Evolutionary conservation across 495 filamentous ascomycete species (phyloP).

Genomic region (Aspergillus affinis): DNA sequence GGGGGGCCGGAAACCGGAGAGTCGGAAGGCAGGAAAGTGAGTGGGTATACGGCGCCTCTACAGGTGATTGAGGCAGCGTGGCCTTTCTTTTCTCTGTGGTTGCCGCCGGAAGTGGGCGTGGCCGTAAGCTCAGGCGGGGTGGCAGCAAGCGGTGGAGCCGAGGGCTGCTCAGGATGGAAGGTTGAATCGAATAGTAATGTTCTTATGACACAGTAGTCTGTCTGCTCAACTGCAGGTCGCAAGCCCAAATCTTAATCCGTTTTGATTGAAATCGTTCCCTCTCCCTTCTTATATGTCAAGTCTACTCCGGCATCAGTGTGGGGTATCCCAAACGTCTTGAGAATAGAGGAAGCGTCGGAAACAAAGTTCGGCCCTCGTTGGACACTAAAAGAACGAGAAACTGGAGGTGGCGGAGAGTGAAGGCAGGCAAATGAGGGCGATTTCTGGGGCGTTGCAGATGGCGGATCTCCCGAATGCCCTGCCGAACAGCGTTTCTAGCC

Average conservation of each 20-base stretch:
- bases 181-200: no score
- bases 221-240: no score
- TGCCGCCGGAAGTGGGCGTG: background rate
- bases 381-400: slow-evolving; percentile 4
- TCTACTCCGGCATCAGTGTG: background rate
- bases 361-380: slow-evolving; percentile 19
- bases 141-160: background rate
- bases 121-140: background rate
- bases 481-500: slow-evolving; percentile 23
- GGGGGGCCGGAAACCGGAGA: slow-evolving; percentile 17
- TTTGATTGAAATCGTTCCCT: no score
- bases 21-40: slow-evolving; percentile 6
- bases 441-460: slow-evolving; percentile 12
- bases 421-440: slow-evolving; percentile 12
- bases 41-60: background rate
- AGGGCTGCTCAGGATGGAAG: background rate
- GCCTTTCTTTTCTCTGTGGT: background rate
- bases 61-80: background rate
- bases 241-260: no score
- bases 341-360: slow-evolving; percentile 22
- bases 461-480: slow-evolving; percentile 29
- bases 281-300: background rate
- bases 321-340: slow-evolving; percentile 2
- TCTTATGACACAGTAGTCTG: no score
- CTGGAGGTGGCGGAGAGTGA: slow-evolving; percentile 20